Percentiles rank a stretch among this genome's conserved stretches.
Evolutionary conservation across 257 asterid genomes (phyloP).

Genomic region (Solanum ahanhuiri): DNA sequence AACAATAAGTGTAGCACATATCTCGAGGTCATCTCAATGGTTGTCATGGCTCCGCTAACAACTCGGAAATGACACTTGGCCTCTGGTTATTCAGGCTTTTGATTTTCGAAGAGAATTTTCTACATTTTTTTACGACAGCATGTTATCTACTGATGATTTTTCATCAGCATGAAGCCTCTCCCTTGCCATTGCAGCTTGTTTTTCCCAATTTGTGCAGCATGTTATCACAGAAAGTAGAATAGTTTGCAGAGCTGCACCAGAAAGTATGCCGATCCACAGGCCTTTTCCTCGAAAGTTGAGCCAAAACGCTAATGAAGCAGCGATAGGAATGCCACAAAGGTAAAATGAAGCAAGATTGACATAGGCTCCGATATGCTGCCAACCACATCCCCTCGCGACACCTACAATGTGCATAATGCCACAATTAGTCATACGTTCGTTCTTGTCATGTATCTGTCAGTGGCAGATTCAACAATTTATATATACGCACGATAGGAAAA

Average conservation of each 20-base stretch:
- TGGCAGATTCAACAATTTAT: background rate
- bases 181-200: slow-evolving; percentile 16
- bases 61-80: background rate
- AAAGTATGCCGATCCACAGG: slow-evolving; percentile 61
- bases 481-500: background rate
- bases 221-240: slow-evolving; percentile 41
- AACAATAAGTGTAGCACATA: no score
- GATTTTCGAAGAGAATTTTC: background rate
- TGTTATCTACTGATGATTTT: background rate
- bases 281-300: slow-evolving; percentile 52
- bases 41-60: background rate
- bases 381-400: slow-evolving; percentile 86
- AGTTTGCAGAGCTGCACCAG: slow-evolving; percentile 46
- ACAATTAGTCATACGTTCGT: background rate
- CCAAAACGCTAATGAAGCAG: slow-evolving; percentile 52
- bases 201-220: slow-evolving; percentile 48
- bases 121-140: background rate
- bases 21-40: background rate
- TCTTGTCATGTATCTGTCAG: background rate
- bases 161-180: slow-evolving; percentile 12
- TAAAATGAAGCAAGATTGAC: slow-evolving; percentile 73
- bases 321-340: slow-evolving; percentile 69
- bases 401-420: slow-evolving; percentile 19
- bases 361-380: slow-evolving; percentile 85
- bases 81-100: background rate